Evolutionary conservation across 257 asterid genomes (phyloP), one percentile per base, ranked within the genome.

Genomic region (Solanum neorickii): DNA sequence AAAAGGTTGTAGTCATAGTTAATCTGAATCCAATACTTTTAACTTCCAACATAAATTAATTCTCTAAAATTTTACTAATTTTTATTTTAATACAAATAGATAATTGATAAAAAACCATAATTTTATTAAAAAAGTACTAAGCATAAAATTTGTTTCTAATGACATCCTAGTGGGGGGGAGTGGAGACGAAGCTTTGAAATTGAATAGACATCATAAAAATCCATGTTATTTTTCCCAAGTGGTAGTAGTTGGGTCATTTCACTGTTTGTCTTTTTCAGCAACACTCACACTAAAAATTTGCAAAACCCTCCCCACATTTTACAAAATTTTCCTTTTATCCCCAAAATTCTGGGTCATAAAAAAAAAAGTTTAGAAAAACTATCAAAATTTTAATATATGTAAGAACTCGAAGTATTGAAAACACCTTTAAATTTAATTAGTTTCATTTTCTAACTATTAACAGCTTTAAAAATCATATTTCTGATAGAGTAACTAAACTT

Each of bases 161-260:
- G 44, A 70, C 77, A 31, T 69, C 3, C 78, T 16, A 33, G 52
- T 11, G 31, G 12, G 5, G 82, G 82, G 1, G 83, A n/a, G 20
- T 80, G 18, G 44, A 80, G 85, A 80, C 85, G 11, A 18, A 80
- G 85, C 69, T 80, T 49, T 80, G 85, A 33, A 20, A 49, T 76
- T 62, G 74, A 69, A 7, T 5, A 33, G 82, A 80, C 85, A 21
- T 25, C 31, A 80, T 46, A 3, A 18, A 86, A 52, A 15, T 31
- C n/a, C 75, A 74, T 66, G 49, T 33, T 74, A 3, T 52, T 76
- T 76, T 66, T 47, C 39, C 12, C 56, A 10, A 70, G 59, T 68
- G 89, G 27, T 21, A 70, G 88, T 46, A 37, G 91, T 49, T 89
- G 78, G 76, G 88, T 49, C 89, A 83, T 84, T 84, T 87, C 60